phyloP scores from a whole-genome alignment of 306 rosid genomes.

The Acacia melanoxylon region DNA sequence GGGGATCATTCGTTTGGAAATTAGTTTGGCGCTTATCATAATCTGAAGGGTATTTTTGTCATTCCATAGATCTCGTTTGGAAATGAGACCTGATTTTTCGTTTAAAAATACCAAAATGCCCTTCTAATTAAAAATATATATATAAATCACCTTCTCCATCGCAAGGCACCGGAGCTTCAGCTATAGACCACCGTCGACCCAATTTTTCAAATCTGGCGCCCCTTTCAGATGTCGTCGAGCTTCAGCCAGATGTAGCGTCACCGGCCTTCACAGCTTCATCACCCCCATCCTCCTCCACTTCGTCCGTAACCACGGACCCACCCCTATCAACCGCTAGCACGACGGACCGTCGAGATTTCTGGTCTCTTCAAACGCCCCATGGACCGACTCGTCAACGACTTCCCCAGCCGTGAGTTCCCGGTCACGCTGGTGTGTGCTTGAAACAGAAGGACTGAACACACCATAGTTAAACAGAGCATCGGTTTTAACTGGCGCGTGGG shows the following conservation, averaged over 20 bases:
- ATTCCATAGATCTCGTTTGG: no score
- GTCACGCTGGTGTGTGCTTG: slow-evolving; percentile 74
- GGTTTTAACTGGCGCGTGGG: slow-evolving; percentile 85
- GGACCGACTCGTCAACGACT: slow-evolving; percentile 57
- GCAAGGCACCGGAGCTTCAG: no score
- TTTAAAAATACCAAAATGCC: no score
- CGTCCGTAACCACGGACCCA: slow-evolving; percentile 75
- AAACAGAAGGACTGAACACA: slow-evolving; percentile 76
- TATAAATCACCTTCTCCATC: no score
- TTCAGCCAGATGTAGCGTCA: not conserved
- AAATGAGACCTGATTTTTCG: no score
- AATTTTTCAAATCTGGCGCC: no score
- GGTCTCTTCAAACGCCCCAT: slow-evolving; percentile 73
- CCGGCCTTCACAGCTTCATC: slow-evolving; percentile 66
- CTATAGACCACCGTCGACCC: no score
- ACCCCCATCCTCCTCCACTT: slow-evolving; percentile 79
- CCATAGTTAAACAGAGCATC: slow-evolving; percentile 67
- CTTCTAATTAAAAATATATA: no score
- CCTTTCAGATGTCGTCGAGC: no score
- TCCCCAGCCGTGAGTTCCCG: slow-evolving; percentile 49
- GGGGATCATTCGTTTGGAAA: no score
- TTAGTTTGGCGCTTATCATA: no score
- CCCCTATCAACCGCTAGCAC: slow-evolving; percentile 56
- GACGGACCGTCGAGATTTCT: slow-evolving; percentile 61
- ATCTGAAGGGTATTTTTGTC: no score